Percentiles rank a stretch among this genome's conserved stretches.
Conservation (phyloP, 441 rosid species). For the Gossypium davidsonii region DNA sequence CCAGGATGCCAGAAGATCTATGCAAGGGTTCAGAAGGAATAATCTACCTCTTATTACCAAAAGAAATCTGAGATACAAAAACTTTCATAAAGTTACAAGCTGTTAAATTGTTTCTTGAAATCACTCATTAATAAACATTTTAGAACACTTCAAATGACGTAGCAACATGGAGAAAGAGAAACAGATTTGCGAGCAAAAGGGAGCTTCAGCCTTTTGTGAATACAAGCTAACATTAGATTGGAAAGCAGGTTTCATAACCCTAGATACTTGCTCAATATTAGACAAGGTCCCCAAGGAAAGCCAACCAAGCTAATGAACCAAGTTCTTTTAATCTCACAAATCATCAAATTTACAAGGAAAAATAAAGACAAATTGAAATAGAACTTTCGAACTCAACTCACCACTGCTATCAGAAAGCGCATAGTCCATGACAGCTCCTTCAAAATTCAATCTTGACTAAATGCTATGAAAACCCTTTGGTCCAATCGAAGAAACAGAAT, state of each 20-base stretch:
- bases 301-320: neutral
- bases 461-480: constrained; percentile 10
- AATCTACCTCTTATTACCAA: neutral
- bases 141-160: neutral
- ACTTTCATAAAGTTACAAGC: neutral
- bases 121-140: neutral
- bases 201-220: neutral
- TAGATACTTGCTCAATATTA: neutral
- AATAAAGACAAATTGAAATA: neutral
- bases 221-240: neutral
- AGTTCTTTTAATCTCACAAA: neutral
- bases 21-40: neutral
- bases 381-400: constrained; percentile 30
- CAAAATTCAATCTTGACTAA: constrained; percentile 25
- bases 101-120: neutral
- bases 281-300: neutral
- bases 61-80: neutral
- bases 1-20: neutral
- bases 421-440: constrained; percentile 51
- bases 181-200: neutral
- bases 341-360: neutral
- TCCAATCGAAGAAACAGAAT: constrained; percentile 15
- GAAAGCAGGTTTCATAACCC: neutral
- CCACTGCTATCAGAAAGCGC: constrained; percentile 80
- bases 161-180: neutral